Evolutionary conservation across 169 alveolate genomes (phyloP).

Genomic region (Eimeria nieschulzi): DNA sequence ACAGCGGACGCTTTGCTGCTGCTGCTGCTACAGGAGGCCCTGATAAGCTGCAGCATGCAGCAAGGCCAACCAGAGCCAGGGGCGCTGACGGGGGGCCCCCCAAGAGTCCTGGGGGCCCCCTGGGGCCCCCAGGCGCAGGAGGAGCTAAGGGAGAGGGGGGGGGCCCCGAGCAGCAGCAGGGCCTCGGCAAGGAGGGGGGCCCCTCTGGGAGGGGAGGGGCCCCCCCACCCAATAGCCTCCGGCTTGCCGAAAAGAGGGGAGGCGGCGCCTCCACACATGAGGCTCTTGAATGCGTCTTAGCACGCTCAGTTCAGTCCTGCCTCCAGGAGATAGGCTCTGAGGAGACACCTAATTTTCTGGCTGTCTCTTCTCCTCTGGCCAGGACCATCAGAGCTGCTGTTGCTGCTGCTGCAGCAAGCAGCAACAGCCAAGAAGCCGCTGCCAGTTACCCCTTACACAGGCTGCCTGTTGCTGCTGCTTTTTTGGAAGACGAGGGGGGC

Average conservation of each 20-base stretch:
- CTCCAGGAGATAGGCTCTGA: background rate
- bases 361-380: background rate
- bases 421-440: background rate
- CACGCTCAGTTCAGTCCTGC: slow-evolving; percentile 1
- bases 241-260: background rate
- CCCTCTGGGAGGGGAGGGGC: background rate
- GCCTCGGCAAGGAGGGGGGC: background rate
- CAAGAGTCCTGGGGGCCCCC: background rate
- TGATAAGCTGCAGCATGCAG: no score
- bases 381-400: slow-evolving; percentile 12
- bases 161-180: background rate
- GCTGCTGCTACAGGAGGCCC: background rate
- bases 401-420: slow-evolving; percentile 45
- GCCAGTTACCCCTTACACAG: background rate
- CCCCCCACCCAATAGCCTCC: background rate
- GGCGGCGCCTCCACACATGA: slow-evolving; percentile 1
- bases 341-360: background rate
- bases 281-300: background rate
- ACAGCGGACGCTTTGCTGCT: slow-evolving; percentile 37
- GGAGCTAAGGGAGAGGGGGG: background rate
- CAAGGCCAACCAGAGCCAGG: no score
- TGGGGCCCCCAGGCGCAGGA: background rate
- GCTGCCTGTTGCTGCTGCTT: background rate
- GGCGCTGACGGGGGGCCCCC: background rate
- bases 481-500: background rate